These are phyloP conservation scores for Taphrina flavorubra DNA, from an alignment of 1,139 yeast species.

Conservation along the genomic window DNA sequence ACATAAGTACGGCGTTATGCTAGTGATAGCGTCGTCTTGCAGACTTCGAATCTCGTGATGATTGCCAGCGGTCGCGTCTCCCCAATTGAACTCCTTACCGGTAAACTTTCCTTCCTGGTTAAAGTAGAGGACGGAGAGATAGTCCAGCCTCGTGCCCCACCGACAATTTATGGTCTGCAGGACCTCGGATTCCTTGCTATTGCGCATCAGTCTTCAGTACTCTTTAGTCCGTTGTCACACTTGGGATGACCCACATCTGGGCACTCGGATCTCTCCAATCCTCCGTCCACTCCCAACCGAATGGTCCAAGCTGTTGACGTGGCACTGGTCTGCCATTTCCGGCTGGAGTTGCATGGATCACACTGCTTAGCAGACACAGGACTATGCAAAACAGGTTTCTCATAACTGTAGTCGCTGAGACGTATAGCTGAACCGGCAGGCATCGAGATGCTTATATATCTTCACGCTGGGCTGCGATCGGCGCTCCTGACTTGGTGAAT, in stretches of 20 bases:
- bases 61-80: slow-evolving; percentile 4
- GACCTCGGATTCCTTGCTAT: background rate
- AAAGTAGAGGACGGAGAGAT: background rate
- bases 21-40: background rate
- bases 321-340: background rate
- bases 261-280: background rate
- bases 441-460: no score
- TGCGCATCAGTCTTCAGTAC: no score
- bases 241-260: no score
- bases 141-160: slow-evolving; percentile 6
- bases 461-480: no score
- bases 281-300: background rate
- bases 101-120: background rate
- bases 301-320: background rate
- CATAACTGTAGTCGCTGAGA: no score
- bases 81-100: background rate
- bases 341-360: background rate
- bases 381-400: background rate
- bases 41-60: background rate
- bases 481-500: no score
- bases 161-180: background rate
- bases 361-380: background rate
- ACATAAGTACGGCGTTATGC: background rate
- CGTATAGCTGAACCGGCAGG: no score
- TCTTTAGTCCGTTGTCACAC: no score